Evolutionary conservation across 345 rosid genomes (phyloP).

Genomic region (Salix udensis): DNA sequence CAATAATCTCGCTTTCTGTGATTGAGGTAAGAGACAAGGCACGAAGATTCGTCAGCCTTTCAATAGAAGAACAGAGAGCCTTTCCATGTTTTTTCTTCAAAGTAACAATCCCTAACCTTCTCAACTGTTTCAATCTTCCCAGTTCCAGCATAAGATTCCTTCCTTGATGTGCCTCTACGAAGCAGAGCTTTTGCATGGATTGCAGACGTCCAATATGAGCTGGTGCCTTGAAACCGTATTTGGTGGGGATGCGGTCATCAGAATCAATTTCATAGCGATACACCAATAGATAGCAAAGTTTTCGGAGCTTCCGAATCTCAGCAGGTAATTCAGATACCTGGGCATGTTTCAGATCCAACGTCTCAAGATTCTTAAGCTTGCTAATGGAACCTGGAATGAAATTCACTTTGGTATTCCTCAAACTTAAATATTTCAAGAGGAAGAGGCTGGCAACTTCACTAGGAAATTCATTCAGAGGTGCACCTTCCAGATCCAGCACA

Average conservation of each 20-base stretch:
- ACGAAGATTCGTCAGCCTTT: conserved; percentile 16
- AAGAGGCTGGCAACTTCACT: not conserved
- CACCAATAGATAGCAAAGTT: conserved; percentile 11
- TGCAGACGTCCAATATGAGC: conserved; percentile 2
- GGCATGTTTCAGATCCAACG: conserved; percentile 24
- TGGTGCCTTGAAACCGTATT: conserved; percentile 8
- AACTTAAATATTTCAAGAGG: conserved; percentile 14
- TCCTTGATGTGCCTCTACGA: conserved; percentile 16
- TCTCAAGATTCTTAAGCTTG: conserved; percentile 25
- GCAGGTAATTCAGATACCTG: conserved; percentile 12
- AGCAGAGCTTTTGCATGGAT: conserved; percentile 21
- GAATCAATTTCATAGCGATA: not conserved
- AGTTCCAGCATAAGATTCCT: conserved; percentile 4
- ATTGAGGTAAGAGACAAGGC: conserved; percentile 15
- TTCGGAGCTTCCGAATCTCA: conserved; percentile 17
- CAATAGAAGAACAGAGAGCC: conserved; percentile 21
- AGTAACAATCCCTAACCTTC: conserved; percentile 20
- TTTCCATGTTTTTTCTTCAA: conserved; percentile 15
- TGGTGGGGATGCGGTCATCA: not conserved
- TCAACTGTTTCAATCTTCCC: conserved; percentile 17
- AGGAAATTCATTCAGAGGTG: conserved; percentile 21
- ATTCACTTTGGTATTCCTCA: conserved; percentile 13
- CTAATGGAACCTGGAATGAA: conserved; percentile 14
- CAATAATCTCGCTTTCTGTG: conserved; percentile 13
- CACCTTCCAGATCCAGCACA: conserved; percentile 15